A percentile compares a stretch with the other conserved stretches of the same genome.
phyloP scores from a whole-genome alignment of 1,139 yeast genomes.

The Arxiozyma slooffiae region DNA sequence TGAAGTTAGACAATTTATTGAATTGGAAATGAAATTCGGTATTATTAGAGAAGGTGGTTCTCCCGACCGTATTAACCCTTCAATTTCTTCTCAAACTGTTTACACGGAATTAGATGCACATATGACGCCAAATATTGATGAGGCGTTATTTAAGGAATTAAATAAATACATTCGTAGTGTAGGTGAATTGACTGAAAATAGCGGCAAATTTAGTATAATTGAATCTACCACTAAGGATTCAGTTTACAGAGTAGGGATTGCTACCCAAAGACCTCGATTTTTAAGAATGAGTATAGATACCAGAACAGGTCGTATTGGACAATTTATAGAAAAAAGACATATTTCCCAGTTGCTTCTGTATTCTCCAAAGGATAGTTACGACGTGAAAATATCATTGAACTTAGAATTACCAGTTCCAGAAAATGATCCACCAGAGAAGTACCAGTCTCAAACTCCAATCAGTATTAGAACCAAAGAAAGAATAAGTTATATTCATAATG shows the following conservation, averaged over 20 bases:
- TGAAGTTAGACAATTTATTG: conserved; percentile 52
- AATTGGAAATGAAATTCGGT: conserved; percentile 78
- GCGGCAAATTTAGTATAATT: conserved; percentile 33
- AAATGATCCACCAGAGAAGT: conserved; percentile 45
- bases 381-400: conserved; percentile 64
- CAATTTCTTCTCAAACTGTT: conserved; percentile 69
- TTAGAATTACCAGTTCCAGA: conserved; percentile 58
- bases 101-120: conserved; percentile 45
- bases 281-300: conserved; percentile 59
- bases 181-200: conserved; percentile 41
- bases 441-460: conserved; percentile 41
- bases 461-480: conserved; percentile 56
- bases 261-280: conserved; percentile 43
- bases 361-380: conserved; percentile 71
- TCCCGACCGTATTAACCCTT: conserved; percentile 51
- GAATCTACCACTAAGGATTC: conserved; percentile 35
- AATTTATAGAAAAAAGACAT: conserved; percentile 63
- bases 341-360: conserved; percentile 61
- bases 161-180: conserved; percentile 48
- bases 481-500: conserved; percentile 51
- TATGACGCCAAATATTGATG: conserved; percentile 64
- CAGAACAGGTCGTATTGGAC: conserved; percentile 53
- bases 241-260: conserved; percentile 33
- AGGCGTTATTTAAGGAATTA: conserved; percentile 54
- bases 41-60: conserved; percentile 53